A percentile compares a stretch with the other conserved stretches of the same genome.
Conservation (phyloP, 306 rosid species). For the Abrus pulchellus region DNA sequence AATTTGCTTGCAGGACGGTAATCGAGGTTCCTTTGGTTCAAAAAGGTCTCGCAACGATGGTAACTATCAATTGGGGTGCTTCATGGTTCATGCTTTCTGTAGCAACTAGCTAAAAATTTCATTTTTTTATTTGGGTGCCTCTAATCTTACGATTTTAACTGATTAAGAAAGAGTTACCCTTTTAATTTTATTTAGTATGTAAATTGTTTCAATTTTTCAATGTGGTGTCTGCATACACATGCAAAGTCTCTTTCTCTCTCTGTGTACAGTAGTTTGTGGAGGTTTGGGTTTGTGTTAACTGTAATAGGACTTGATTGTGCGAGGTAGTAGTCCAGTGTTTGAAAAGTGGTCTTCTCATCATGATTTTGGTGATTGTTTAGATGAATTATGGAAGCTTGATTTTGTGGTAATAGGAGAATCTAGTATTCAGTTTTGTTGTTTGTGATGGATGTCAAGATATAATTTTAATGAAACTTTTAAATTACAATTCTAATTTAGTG, state of each 20-base stretch:
- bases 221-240: neutral
- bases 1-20: constrained; percentile 48
- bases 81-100: neutral
- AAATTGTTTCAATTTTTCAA: constrained; percentile 21
- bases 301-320: neutral
- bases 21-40: constrained; percentile 56
- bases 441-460: neutral
- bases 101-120: neutral
- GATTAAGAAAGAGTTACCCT: neutral
- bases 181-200: neutral
- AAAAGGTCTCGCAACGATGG: constrained; percentile 59
- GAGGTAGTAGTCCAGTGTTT: neutral
- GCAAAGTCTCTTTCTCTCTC: no score
- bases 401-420: constrained; percentile 11
- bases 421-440: constrained; percentile 10
- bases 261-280: neutral
- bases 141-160: neutral
- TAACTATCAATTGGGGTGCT: constrained; percentile 12
- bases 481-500: neutral
- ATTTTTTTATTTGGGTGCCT: neutral
- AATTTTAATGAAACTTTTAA: no score
- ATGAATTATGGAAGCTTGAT: constrained; percentile 6
- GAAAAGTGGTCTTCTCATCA: neutral
- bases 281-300: neutral
- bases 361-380: neutral